Percentiles rank a stretch among this genome's conserved stretches.
Conservation (phyloP, 1,139 yeast genomes). For the Diutina neorugosa region DNA sequence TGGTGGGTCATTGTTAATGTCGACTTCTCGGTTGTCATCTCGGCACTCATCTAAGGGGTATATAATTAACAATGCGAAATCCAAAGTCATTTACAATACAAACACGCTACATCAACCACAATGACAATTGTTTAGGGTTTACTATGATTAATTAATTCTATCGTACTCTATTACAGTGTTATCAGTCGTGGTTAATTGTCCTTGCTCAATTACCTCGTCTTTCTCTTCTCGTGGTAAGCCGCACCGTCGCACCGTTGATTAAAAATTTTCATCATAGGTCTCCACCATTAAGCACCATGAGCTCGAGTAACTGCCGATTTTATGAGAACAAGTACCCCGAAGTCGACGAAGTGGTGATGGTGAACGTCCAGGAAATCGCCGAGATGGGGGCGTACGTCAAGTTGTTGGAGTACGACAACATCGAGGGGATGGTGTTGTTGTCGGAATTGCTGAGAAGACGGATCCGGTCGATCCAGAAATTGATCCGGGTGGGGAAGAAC, state of each 20-base stretch:
- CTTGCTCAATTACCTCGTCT: background rate
- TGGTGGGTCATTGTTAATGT: no score
- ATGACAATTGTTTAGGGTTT: no score
- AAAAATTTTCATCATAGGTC: background rate
- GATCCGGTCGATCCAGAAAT: constrained; percentile 92
- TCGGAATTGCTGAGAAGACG: constrained; percentile 98
- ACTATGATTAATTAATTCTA: no score
- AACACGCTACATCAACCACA: no score
- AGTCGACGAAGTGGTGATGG: constrained; percentile 98
- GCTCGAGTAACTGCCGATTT: constrained; percentile 89
- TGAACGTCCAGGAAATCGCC: constrained; percentile 94
- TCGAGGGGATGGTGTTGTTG: constrained; percentile 95
- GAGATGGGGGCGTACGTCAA: constrained; percentile 98
- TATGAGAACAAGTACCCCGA: constrained; percentile 98
- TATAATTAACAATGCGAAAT: no score
- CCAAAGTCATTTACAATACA: no score
- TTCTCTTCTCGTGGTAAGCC: background rate
- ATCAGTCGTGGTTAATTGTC: background rate
- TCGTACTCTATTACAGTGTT: no score
- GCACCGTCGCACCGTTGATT: background rate
- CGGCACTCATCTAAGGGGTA: no score
- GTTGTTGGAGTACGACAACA: constrained; percentile 90
- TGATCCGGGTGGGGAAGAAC: constrained; percentile 95
- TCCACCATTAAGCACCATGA: constrained; percentile 27
- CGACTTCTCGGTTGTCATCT: no score